These are phyloP conservation scores for Arthrinium phaeospermum DNA, from an alignment of 2,329 filamentous ascomycete genomes.

Conservation along the genomic window DNA sequence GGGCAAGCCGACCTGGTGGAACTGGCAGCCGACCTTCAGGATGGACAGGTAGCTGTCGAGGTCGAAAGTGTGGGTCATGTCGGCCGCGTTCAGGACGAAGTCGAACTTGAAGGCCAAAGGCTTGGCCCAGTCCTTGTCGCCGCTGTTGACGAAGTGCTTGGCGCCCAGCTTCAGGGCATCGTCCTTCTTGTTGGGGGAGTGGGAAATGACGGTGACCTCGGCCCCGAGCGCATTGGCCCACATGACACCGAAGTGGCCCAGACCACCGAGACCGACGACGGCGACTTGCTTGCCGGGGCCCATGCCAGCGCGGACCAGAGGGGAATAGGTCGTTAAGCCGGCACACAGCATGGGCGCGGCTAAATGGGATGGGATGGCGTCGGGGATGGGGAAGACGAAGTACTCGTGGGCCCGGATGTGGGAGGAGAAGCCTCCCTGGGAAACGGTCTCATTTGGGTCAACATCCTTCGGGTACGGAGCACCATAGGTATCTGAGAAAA, in stretches of 20 bases:
- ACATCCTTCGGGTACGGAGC: constrained; percentile 62
- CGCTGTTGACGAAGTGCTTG: constrained; percentile 55
- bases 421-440: constrained; percentile 68
- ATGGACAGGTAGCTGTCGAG: constrained; percentile 56
- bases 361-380: constrained; percentile 52
- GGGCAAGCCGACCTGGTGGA: constrained; percentile 64
- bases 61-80: constrained; percentile 60
- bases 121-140: constrained; percentile 61
- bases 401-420: constrained; percentile 57
- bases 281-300: constrained; percentile 75
- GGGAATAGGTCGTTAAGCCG: constrained; percentile 75
- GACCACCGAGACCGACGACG: constrained; percentile 73
- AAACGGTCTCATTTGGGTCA: constrained; percentile 59
- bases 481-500: constrained; percentile 60
- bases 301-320: constrained; percentile 68
- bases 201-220: constrained; percentile 69
- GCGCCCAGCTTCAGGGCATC: constrained; percentile 69
- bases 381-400: constrained; percentile 66
- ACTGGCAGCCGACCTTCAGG: constrained; percentile 58
- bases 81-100: constrained; percentile 56
- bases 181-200: constrained; percentile 61
- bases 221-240: constrained; percentile 74
- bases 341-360: constrained; percentile 77
- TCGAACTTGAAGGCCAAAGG: constrained; percentile 57
- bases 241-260: constrained; percentile 76